These are phyloP conservation scores for Polyporus arcularius DNA, from an alignment of 768 basidiomycete genomes.

Conservation along the genomic window DNA sequence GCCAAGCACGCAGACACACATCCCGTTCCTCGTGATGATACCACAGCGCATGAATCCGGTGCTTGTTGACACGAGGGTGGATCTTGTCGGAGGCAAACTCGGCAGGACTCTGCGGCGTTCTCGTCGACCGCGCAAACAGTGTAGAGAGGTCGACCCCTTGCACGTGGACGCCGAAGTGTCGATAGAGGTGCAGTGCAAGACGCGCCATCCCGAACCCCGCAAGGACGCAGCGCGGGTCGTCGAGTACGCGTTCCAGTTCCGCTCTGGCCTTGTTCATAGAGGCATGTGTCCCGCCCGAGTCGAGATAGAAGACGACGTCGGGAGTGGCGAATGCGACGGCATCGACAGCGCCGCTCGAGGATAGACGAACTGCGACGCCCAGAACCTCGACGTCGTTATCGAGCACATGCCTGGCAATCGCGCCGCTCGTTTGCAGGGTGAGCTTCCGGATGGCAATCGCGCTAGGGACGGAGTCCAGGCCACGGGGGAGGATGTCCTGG, in stretches of 20 bases:
- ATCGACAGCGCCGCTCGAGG: conserved; percentile 9
- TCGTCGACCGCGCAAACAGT: conserved; percentile 23
- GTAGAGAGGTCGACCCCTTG: conserved; percentile 42
- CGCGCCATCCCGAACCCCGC: conserved; percentile 40
- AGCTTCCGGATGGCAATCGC: not conserved
- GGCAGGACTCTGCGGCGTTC: conserved; percentile 28
- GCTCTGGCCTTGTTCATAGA: not conserved
- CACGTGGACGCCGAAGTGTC: conserved; percentile 30
- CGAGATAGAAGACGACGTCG: conserved; percentile 9
- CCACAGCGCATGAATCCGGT: conserved; percentile 34
- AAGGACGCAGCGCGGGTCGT: not conserved
- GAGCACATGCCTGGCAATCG: not conserved
- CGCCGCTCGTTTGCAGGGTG: not conserved
- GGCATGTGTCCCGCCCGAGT: not conserved
- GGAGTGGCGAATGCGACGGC: conserved; percentile 3
- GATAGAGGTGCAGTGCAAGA: conserved; percentile 34
- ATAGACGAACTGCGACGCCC: conserved; percentile 18
- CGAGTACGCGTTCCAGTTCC: not conserved
- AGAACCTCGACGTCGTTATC: not conserved
- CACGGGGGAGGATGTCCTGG: not conserved
- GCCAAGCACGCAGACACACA: conserved; percentile 41
- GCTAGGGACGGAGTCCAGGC: not conserved
- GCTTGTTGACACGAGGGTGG: conserved; percentile 3
- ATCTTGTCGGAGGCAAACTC: conserved; percentile 29
- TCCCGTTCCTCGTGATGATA: conserved; percentile 26